A percentile compares a stretch with the other conserved stretches of the same genome.
These are phyloP conservation scores for Teratosphaeria pseudoeucalypti DNA, from an alignment of 2,329 filamentous ascomycete genomes.

Conservation along the genomic window DNA sequence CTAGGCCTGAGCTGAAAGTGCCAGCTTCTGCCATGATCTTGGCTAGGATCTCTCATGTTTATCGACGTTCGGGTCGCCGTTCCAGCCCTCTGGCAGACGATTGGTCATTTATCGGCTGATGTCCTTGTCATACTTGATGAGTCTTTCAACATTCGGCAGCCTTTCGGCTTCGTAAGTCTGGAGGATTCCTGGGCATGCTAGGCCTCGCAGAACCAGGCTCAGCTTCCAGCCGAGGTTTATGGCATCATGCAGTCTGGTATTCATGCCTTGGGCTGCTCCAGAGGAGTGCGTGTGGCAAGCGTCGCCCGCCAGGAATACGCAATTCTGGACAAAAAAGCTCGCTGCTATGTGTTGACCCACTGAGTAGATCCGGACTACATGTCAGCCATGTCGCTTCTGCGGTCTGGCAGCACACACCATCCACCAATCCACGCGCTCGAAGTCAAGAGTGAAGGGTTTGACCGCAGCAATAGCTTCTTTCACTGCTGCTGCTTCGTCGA, in stretches of 20 bases:
- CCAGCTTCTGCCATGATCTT: constrained; percentile 12
- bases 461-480: constrained; percentile 32
- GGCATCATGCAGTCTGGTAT: constrained; percentile 28
- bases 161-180: constrained; percentile 12
- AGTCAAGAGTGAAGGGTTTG: constrained; percentile 31
- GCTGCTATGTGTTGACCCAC: constrained; percentile 33
- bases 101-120: constrained; percentile 15
- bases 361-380: constrained; percentile 23
- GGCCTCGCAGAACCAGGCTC: constrained; percentile 8
- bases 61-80: constrained; percentile 10
- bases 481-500: constrained; percentile 17
- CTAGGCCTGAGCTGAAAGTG: constrained; percentile 14
- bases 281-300: constrained; percentile 27
- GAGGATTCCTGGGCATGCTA: constrained; percentile 7
- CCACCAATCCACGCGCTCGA: constrained; percentile 35
- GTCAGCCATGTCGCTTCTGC: not conserved
- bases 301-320: constrained; percentile 24
- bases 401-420: constrained; percentile 11
- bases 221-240: constrained; percentile 27
- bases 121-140: constrained; percentile 15
- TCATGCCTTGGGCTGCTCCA: constrained; percentile 30
- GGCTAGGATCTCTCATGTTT: constrained; percentile 9
- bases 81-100: constrained; percentile 11
- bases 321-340: constrained; percentile 1
- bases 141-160: constrained; percentile 12